Conservation (phyloP, 441 rosid species). For the Populus trichocarpa region DNA sequence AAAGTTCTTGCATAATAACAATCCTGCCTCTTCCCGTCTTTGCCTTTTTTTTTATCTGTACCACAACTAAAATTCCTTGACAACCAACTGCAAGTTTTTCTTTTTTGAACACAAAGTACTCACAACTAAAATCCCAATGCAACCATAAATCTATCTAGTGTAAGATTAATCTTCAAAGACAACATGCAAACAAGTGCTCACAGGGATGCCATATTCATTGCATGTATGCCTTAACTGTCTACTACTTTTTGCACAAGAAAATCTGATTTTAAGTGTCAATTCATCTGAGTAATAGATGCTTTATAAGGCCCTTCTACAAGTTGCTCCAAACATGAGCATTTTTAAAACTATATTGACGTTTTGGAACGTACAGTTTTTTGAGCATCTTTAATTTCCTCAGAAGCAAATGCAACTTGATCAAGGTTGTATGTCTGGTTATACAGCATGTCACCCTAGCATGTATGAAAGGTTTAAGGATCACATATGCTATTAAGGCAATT, state of each 20-base stretch:
- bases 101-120: too few relatives aligned
- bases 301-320: background rate
- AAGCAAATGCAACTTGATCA: slow-evolving; percentile 93
- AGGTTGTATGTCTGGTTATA: slow-evolving; percentile 94
- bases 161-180: background rate
- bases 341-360: background rate
- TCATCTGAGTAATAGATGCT: background rate
- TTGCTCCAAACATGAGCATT: background rate
- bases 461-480: background rate
- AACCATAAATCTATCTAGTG: slow-evolving; percentile 7
- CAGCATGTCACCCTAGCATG: slow-evolving; percentile 98
- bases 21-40: background rate
- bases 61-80: too few relatives aligned
- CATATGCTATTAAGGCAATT: background rate
- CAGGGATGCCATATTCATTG: background rate
- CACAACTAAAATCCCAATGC: slow-evolving; percentile 4
- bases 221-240: background rate
- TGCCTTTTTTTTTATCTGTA: too few relatives aligned
- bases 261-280: too few relatives aligned
- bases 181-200: background rate
- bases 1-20: background rate
- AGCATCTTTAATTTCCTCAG: slow-evolving; percentile 97
- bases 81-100: too few relatives aligned
- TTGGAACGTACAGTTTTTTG: slow-evolving; percentile 75
- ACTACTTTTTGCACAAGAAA: background rate